Evolutionary conservation across 495 filamentous ascomycete species (phyloP), one percentile per base, ranked within the genome.

Genomic region (Xylaria flabelliformis): DNA sequence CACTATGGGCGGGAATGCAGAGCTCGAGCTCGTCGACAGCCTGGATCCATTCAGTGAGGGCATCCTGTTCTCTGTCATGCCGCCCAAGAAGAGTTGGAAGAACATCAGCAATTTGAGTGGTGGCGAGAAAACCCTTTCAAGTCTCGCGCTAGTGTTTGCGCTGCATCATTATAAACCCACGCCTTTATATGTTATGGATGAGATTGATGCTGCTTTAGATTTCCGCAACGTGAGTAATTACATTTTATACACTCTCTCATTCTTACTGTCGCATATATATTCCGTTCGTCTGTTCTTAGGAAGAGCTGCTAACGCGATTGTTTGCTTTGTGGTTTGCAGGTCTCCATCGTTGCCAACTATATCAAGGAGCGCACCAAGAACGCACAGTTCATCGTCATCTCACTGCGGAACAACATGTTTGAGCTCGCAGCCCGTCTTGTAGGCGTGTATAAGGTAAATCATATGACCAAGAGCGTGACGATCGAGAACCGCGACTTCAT

Each of bases 331-430:
- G 3, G 39, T 69, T 15, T 61, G 19, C 70, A 97, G 94, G 96
- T 99, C 41, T 97, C 94, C 1, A 99, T 99, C 79, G 96, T 99
- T 55, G 96, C 96, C 44, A 94, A 93, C 64, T 99, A 99, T 77
- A 99, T 99, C 86, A 98, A 98, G 83, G 95, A 98, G 83, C 87
- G 96, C 61, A 99, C 96, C 66, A 98, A 98, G 88, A 98, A 99
- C 80, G 96, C 96, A 0, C 96, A 99, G 78, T 99, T 99, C 81
- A 96, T 99, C 75, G 96, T 99, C 74, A 99, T 99, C 76, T 98
- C 95, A 17, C 84, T 99, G 76, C 87, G 96, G 77, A 99, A 99
- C 83, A 99, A 99, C 84, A 99, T 99, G 96, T 99, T 99, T 83
- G 96, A 99, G 85, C 90, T 99, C 67, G 97, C 96, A 21, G 90